Base-by-base conservation (phyloP, 805 yeast genomes). In the Starmerella sirachaensis region DNA sequence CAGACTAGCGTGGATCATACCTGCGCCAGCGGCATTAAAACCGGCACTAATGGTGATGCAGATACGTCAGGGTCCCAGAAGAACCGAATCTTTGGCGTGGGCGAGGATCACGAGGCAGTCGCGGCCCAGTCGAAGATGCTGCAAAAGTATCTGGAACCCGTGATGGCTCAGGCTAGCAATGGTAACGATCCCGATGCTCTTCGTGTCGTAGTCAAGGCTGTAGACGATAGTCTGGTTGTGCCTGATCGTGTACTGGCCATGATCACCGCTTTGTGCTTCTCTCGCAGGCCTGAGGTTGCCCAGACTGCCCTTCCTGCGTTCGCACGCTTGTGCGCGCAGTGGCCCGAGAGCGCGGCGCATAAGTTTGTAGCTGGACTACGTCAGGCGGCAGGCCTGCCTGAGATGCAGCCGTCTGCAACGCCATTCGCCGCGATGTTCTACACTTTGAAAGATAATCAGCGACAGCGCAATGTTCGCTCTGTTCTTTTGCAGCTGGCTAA, bases 221-320 rank as follows among this genome's bases (percentile, higher is more conserved):
- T 45, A 2, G 42, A 42, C n/a, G 39, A 45, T 6, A 38, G 34
- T 12, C 37, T 42, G 6, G 28, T 45, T 2, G 48, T 43, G 5
- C 42, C 33, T 7, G 46, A 42, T 12, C 37, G 43, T 10, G 42
- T 46, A 14, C 10, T 35, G 3, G 38, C 46, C 8, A 12, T 39
- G 14, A 21, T 45, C 8, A 30, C 35, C 7, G 11, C 42, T 1
- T 19, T 37, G 18, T 28, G 43, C 30, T 45, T 45, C 17, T 35
- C 46, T 10, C 6, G 11, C 1, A 12, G 26, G 12, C 31, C 35
- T 2, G 34, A 27, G 2, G 29, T 45, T 12, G 22, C 48, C 2
- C 44, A 33, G 19, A 39, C 43, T 5, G 46, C 48, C 6, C 31
- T 37, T n/a, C 22, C 33, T 1, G 14, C 42, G 5, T 42, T 35